Conservation (phyloP, 148 eudicot species). For the Fallopia convolvulus region DNA sequence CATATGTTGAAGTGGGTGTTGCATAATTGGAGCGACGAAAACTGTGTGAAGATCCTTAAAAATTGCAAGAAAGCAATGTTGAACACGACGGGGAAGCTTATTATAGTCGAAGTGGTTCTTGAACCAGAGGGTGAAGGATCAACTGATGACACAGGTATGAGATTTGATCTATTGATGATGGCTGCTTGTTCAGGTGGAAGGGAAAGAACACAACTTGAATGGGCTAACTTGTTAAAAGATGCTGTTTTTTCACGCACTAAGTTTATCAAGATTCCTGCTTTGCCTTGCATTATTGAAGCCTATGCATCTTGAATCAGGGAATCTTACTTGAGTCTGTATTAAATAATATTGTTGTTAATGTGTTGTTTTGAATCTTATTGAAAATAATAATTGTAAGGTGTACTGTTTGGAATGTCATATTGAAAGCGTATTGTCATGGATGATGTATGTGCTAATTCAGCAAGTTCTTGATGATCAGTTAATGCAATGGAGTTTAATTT, state of each 20-base stretch:
- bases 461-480: no score
- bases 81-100: constrained; percentile 25
- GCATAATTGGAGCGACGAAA: constrained; percentile 38
- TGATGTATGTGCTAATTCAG: background rate
- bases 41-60: constrained; percentile 25
- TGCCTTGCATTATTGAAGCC: constrained; percentile 23
- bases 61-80: constrained; percentile 27
- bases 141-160: constrained; percentile 17
- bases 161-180: constrained; percentile 25
- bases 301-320: background rate
- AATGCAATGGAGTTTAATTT: no score
- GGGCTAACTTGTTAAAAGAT: constrained; percentile 14
- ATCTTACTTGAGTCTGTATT: background rate
- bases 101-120: constrained; percentile 22
- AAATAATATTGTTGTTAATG: no score
- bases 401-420: no score
- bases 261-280: constrained; percentile 20
- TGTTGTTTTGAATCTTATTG: no score
- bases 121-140: constrained; percentile 17
- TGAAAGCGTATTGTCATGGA: background rate
- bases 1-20: constrained; percentile 39
- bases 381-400: no score
- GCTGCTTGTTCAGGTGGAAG: constrained; percentile 23
- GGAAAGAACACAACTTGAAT: constrained; percentile 32
- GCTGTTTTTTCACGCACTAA: constrained; percentile 27